Evolutionary conservation across 2,329 filamentous ascomycete genomes (phyloP), one percentile per base, ranked within the genome.

Genomic region (Celoporthe dispersa): DNA sequence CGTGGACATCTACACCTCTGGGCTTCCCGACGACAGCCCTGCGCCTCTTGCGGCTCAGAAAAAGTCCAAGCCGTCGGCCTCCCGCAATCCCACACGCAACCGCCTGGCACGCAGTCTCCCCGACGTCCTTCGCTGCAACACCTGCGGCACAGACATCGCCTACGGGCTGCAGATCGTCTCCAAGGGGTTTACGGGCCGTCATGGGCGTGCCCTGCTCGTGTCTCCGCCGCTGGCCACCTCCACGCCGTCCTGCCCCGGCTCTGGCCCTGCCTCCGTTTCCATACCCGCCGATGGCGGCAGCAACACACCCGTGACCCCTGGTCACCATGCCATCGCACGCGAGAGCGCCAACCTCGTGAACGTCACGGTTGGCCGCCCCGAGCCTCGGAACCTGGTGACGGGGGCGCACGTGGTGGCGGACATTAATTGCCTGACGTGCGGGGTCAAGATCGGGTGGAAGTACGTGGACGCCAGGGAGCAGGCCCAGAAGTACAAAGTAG

Each of bases 131-230:
- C 84, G 87, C 73, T 91, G 89, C 79, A 81, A 82, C 44, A 81
- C 79, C 64, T 91, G 89, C 80, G 83, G 87, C 16, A 81, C 85
- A 68, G 88, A 91, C 77, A 77, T 91, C n/a, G 89, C 88, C 25
- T 88, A 88, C 75, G 77, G 82, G 22, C 83, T 85, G 16, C 88
- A 91, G 77, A 87, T 91, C 71, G 84, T 91, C 53, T 88, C 85
- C 72, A 91, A 91, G 77, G 87, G 88, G 73, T 92, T 91, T 80
- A 90, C 86, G 0, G 90, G 90, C 25, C 87, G 88, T 28, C 85
- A 90, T 77, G 90, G 90, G 7, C 85, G 88, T 33, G 89, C 89
- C 16, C 90, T 86, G 76, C 84, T 92, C 64, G 86, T 91, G 64
- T 81, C 86, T 12, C 66, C 74, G 5, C 68, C 75, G 67, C 35